Conservation (phyloP, 305 asterid species). For the Fraxinus sp. region DNA sequence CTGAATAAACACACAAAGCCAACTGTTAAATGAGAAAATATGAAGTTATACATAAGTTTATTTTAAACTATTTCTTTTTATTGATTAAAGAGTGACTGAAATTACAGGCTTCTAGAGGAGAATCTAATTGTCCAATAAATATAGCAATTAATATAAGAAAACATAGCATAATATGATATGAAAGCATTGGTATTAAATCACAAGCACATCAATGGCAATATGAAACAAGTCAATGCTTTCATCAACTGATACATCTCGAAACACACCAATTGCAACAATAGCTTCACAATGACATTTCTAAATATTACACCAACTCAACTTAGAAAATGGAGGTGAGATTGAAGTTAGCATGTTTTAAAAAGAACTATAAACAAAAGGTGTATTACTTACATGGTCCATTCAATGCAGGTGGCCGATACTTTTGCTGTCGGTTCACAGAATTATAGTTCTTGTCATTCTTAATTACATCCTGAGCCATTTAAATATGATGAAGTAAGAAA, state of each 20-base stretch:
- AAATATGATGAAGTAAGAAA: slow-evolving; percentile 1
- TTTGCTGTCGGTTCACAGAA: slow-evolving; percentile 61
- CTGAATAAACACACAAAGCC: slow-evolving; percentile 12
- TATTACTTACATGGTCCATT: slow-evolving; percentile 54
- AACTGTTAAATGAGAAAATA: neutral
- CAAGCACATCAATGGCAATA: neutral
- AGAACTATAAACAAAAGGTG: neutral
- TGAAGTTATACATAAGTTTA: neutral
- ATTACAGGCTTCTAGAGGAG: neutral
- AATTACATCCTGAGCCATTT: slow-evolving; percentile 34
- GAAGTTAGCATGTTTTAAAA: neutral
- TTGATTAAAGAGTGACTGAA: neutral
- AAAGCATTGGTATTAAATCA: neutral
- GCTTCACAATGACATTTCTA: neutral
- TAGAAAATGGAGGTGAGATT: neutral
- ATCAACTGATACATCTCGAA: neutral
- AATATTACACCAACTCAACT: neutral
- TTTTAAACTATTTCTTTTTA: neutral
- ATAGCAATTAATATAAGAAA: neutral
- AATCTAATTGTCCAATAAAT: neutral
- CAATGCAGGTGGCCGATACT: slow-evolving; percentile 75
- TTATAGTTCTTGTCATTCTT: slow-evolving; percentile 51
- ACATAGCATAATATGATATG: neutral
- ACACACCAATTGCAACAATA: neutral
- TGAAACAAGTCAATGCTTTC: neutral